These are phyloP conservation scores for Persicaria tinctoria DNA, from an alignment of 148 eudicot genomes.

Conservation along the genomic window DNA sequence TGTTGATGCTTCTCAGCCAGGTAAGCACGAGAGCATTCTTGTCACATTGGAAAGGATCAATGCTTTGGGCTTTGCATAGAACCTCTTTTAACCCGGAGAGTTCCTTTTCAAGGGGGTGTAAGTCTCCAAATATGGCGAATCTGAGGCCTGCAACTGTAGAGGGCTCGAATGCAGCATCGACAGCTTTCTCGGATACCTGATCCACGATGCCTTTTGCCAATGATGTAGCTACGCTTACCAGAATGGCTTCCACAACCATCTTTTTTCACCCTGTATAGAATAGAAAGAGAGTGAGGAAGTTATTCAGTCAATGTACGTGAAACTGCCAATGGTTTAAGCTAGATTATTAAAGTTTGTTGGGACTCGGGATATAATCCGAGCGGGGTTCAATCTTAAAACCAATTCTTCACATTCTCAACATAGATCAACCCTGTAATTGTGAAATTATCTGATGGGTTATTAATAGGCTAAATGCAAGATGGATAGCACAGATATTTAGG, in stretches of 20 bases:
- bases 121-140: background rate
- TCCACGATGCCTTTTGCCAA: background rate
- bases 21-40: background rate
- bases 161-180: background rate
- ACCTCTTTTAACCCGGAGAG: background rate
- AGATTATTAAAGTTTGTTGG: too few species aligned
- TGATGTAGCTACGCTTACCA: background rate
- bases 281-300: background rate
- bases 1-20: background rate
- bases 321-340: too few species aligned
- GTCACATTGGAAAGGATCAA: background rate
- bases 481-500: too few species aligned
- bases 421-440: too few species aligned
- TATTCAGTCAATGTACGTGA: too few species aligned
- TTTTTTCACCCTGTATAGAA: background rate
- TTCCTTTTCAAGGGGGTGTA: background rate
- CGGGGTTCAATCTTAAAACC: too few species aligned
- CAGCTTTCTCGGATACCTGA: background rate
- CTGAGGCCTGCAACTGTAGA: conserved; percentile 1
- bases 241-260: background rate
- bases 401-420: too few species aligned
- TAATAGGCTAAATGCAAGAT: too few species aligned
- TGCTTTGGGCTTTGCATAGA: background rate
- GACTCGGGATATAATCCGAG: too few species aligned
- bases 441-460: too few species aligned